Percentiles rank a stretch among this genome's conserved stretches.
Conservation (phyloP, 2,329 filamentous ascomycete species). For the Verticillium tricorpus region DNA sequence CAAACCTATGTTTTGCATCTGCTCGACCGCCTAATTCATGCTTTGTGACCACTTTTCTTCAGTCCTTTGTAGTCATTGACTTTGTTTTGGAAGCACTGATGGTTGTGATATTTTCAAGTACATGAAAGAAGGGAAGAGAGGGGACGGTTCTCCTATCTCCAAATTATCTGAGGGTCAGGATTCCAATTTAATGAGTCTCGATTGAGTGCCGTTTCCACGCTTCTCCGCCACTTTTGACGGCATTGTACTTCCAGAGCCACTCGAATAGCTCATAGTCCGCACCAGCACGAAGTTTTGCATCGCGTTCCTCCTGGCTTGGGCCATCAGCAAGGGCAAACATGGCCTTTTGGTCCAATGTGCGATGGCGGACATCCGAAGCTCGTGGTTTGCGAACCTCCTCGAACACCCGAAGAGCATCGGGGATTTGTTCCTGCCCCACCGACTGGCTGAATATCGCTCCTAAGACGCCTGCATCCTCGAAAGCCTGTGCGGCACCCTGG, state of each 20-base stretch:
- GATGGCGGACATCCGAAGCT: not conserved
- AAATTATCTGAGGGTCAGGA: not conserved
- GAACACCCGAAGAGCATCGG: not conserved
- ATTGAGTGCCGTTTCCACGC: not conserved
- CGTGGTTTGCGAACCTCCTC: not conserved
- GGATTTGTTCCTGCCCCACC: not conserved
- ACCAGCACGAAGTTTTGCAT: not conserved
- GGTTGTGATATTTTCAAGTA: too few relatives aligned
- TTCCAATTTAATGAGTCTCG: not conserved
- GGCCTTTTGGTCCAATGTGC: not conserved
- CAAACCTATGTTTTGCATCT: too few relatives aligned
- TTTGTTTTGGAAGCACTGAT: too few relatives aligned
- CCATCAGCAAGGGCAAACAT: not conserved
- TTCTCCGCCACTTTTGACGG: not conserved
- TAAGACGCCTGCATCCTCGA: not conserved
- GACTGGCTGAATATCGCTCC: not conserved
- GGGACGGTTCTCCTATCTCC: not conserved
- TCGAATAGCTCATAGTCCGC: not conserved
- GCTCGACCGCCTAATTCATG: too few relatives aligned
- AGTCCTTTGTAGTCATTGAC: too few relatives aligned
- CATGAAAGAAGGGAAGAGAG: too few relatives aligned
- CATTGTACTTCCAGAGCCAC: not conserved
- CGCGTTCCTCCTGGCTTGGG: not conserved
- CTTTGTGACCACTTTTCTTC: too few relatives aligned
- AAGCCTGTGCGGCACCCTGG: not conserved